phyloP scores from a whole-genome alignment of 306 rosid species.

The Crotalaria pallida region DNA sequence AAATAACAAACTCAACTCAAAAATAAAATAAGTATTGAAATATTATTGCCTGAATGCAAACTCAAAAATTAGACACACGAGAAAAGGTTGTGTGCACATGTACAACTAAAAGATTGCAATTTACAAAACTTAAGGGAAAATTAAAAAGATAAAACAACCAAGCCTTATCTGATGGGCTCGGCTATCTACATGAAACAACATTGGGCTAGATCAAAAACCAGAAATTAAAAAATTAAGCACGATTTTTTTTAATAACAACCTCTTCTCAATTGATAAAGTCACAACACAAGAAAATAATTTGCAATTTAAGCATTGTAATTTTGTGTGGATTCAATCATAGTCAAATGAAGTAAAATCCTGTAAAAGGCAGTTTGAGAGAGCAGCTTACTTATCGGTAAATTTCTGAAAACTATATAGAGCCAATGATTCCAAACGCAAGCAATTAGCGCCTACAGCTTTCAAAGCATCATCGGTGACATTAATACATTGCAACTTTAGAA shows the following conservation, averaged over 20 bases:
- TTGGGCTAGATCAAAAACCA: background rate
- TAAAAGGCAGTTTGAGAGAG: slow-evolving; percentile 12
- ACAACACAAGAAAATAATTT: background rate
- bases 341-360: slow-evolving; percentile 5
- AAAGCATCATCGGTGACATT: slow-evolving; percentile 86
- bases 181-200: background rate
- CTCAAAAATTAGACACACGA: background rate
- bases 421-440: slow-evolving; percentile 61
- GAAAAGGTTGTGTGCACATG: background rate
- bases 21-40: background rate
- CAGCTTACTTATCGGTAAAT: slow-evolving; percentile 76
- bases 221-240: background rate
- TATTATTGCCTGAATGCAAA: background rate
- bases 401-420: slow-evolving; percentile 81
- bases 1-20: background rate
- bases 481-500: slow-evolving; percentile 76
- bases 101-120: background rate
- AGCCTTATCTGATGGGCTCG: background rate
- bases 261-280: slow-evolving; percentile 10
- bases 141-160: background rate
- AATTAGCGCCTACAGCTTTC: slow-evolving; percentile 65
- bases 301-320: background rate
- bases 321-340: background rate
- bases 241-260: background rate
- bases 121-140: background rate